Base-by-base conservation (phyloP, 1,284 basidiomycete species). In the Cutaneotrichosporon sp. region DNA sequence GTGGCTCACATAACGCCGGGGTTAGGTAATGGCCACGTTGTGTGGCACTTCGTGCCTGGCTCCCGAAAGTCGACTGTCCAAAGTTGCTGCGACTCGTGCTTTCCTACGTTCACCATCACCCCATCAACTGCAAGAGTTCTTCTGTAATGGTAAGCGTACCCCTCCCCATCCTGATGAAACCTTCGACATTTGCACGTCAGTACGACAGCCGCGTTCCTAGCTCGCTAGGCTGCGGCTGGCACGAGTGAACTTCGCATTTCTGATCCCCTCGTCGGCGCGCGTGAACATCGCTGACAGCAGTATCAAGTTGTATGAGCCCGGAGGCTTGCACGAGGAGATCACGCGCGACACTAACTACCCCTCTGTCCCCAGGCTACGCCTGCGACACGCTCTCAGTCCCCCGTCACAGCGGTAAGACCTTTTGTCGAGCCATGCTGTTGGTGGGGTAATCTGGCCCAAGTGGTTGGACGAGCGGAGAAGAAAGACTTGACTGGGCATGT, bases 161-260 rank as follows among this genome's bases (percentile, higher is more conserved):
- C 43, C 50, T 29, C 46, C 16, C 36, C 27, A 58, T 53, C 58
- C 65, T 60, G 72, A 72, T 65, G 70, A 72, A 69, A 70, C 60
- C 58, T 60, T 64, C 59, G 66, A 69, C 66, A 67, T 73, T 73
- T 73, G 72, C 72, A 73, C 72, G 72, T 73, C 72, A 73, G 72
- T 66, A 73, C 68, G 72, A 73, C 66, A 52, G 52, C 54, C 47
- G 59, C 54, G 42, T 27, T 25, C 49, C 36, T 50, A 24, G 54
- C 29, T 56, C 36, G 42, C 27, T 33, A 55, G 38, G 65, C 31
- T 58, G 64, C 52, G 46, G 61, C 55, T 58, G 57, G 69, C 60
- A 70, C 53, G 72, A 66, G 69, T 73, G 69, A 51, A 73, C 42
- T 50, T 68, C 70, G 70, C 72, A 69, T 66, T 68, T 70, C 70